Base-by-base conservation (phyloP, 352 stramenopile species). In the Achlya hypogyna region DNA sequence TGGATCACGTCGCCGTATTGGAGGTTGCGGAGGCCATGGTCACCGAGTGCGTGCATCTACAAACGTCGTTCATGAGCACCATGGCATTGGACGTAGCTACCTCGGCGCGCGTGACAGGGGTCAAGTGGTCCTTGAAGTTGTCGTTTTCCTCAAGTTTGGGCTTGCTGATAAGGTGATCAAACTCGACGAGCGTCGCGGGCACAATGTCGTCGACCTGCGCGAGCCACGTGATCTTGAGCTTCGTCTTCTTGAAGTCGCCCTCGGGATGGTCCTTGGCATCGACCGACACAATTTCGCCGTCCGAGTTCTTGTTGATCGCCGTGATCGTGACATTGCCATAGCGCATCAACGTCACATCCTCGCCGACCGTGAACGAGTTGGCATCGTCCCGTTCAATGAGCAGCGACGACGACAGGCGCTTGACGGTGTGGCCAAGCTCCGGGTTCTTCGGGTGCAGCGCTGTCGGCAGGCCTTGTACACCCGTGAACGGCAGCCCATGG, bases 141-240 rank as follows among this genome's bases (percentile, higher is more conserved):
- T 99, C 97, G 35, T 88, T 92, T 56, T 99, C 97, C 74, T 99
- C 97, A 29, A 99, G 83, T 75, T 98, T 99, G 34, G 97, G 86
- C 83, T 99, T 99, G 34, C 88, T 97, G 18, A 99, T 92, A 53
- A 99, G 77, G 77, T 99, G 95, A 74, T 99, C 97, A 74, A 99
- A 99, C 79, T 99, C 97, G 43, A 97, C 91, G 8, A 99, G 77
- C 69, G 85, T 83, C 16, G 95, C 83, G 29, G 88, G 84, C 54
- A 96, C 87, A 23, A 96, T 77, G 56, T 97, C 89, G 22, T 85
- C 77, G 52, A 92, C 82, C 63, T 96, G 81, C 9, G 92, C 88
- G 54, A 99, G 84, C 96, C 96, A 99, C 49, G 89, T 97, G 29
- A 99, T 74, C 75, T 98, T 98, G 58, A 98, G 78, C 79, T 97